Evolutionary conservation across 768 basidiomycete species (phyloP).

Genomic region (Pisolithus tinctorius): DNA sequence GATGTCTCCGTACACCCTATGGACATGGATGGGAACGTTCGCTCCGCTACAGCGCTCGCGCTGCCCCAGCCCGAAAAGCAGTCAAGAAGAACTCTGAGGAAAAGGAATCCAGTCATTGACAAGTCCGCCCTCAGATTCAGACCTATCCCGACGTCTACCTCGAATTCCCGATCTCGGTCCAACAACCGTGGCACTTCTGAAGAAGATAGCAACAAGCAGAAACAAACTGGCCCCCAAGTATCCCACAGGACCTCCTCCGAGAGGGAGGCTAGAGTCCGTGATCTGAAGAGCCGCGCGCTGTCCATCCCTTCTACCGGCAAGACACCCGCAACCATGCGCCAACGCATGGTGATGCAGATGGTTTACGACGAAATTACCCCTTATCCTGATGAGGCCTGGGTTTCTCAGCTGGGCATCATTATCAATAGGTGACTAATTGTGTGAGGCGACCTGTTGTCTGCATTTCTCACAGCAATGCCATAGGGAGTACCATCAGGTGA

Average conservation of each 20-base stretch:
- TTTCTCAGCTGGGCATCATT: constrained; percentile 50
- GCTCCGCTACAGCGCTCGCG: constrained; percentile 22
- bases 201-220: constrained; percentile 25
- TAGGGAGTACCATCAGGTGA: constrained; percentile 55
- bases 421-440: constrained; percentile 39
- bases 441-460: background rate
- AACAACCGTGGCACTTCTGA: constrained; percentile 18
- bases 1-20: constrained; percentile 18
- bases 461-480: constrained; percentile 4
- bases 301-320: constrained; percentile 29
- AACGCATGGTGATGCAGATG: constrained; percentile 54
- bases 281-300: constrained; percentile 25
- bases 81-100: constrained; percentile 24
- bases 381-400: constrained; percentile 59
- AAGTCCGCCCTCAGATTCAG: constrained; percentile 21
- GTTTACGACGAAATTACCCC: constrained; percentile 61
- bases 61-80: constrained; percentile 15
- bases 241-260: constrained; percentile 20
- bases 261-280: constrained; percentile 25
- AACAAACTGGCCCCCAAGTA: constrained; percentile 13
- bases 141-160: constrained; percentile 15
- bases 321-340: constrained; percentile 48
- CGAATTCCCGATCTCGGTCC: constrained; percentile 20
- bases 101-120: constrained; percentile 14
- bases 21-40: constrained; percentile 18